Evolutionary conservation across 768 basidiomycete genomes (phyloP).

Genomic region (Boletus vinaceobasis): DNA sequence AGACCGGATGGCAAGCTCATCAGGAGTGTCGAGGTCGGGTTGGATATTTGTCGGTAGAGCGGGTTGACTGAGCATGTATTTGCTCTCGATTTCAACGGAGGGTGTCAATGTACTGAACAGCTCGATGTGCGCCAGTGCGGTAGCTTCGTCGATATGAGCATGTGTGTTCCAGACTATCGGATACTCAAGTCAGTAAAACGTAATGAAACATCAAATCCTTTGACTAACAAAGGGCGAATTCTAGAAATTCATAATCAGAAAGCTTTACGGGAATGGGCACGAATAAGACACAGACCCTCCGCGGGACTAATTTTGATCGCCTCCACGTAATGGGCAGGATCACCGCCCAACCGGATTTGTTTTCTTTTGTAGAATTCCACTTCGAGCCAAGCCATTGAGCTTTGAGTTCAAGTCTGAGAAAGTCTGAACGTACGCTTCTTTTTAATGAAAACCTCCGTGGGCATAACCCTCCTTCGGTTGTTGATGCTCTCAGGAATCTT

Average conservation of each 20-base stretch:
- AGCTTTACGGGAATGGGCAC: background rate
- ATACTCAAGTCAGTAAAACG: conserved; percentile 4
- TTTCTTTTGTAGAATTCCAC: conserved; percentile 76
- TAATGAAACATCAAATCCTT: background rate
- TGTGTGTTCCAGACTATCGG: conserved; percentile 75
- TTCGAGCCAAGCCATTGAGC: conserved; percentile 25
- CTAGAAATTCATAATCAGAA: conserved; percentile 32
- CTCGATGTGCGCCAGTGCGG: conserved; percentile 59
- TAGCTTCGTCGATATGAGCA: conserved; percentile 49
- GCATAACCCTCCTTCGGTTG: conserved; percentile 63
- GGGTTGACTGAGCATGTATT: conserved; percentile 17
- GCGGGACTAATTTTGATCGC: conserved; percentile 64
- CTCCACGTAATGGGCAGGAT: conserved; percentile 48
- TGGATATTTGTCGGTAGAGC: background rate
- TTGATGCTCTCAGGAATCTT: conserved; percentile 57
- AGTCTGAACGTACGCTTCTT: conserved; percentile 56
- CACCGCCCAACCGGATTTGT: conserved; percentile 51
- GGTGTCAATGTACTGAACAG: conserved; percentile 52
- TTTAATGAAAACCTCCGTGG: conserved; percentile 74
- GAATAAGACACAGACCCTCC: conserved; percentile 48
- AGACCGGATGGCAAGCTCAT: conserved; percentile 66
- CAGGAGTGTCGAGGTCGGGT: conserved; percentile 59
- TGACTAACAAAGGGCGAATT: conserved; percentile 65
- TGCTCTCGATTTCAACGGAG: conserved; percentile 32
- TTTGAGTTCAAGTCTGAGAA: background rate